Evolutionary conservation across 441 rosid genomes (phyloP), one percentile per base, ranked within the genome.

Genomic region (Populus trichocarpa): DNA sequence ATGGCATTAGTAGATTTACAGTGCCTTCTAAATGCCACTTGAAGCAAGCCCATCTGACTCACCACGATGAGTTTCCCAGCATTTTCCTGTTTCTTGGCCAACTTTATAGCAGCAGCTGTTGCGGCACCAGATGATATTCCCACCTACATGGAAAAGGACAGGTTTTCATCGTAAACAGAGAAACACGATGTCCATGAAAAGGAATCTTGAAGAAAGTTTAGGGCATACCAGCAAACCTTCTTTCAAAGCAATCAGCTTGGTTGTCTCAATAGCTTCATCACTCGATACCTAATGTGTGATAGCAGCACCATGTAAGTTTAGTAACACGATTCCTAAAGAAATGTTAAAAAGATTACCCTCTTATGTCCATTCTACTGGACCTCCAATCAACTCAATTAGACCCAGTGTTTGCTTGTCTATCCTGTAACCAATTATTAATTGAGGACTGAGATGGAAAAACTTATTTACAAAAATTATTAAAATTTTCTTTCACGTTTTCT

Each of bases 221-320:
- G 35, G 8, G 72, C 72, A 70, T 81, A 93, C 96, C 88, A 92
- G 84, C 79, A 92, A 85, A 72, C 98, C 97, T 83, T 92, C 98
- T 76, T 86, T 90, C 80, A 82, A 78, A 14, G 95, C 86, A 75
- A 94, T 87, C 81, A 86, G 84, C 82, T 82, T 91, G 1, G 97
- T 86, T 42, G 95, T 89, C 82, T 90, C 97, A 46, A 93, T 86
- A 18, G 97, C 97, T 82, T 91, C 97, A 71, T 89, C 91, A 64
- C 97, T 78, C 9, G 92, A 70, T 77, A 95, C 86, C 97, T 93
- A 50, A 46, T 20, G 66, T 5, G 18, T n/a, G 9, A 69, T 33
- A 59, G 4, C 36, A 61, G 14, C 25, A 61, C 9, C 28, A 5
- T 26, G 22, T 30, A 30, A 28, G 18, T 23, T 25, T 25, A 25